phyloP scores from a whole-genome alignment of 352 stramenopile genomes.

The Globisporangium recalcitrans region DNA sequence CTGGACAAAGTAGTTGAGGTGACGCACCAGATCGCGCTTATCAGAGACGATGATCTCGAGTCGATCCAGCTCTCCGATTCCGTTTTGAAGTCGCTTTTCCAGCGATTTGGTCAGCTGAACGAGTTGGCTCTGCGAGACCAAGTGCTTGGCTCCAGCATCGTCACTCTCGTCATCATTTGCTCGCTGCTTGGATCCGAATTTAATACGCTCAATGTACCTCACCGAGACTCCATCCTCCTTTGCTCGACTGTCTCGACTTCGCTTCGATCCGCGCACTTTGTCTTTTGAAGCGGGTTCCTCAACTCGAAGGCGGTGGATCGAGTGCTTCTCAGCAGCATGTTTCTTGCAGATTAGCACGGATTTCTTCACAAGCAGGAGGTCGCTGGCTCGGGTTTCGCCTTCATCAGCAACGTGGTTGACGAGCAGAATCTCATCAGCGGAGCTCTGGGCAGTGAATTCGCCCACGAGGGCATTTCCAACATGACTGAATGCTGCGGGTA shows the following conservation, averaged over 20 bases:
- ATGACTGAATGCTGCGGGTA: conserved; percentile 38
- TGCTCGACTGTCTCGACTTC: conserved; percentile 21
- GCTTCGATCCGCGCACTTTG: conserved; percentile 25
- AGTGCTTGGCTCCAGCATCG: background rate
- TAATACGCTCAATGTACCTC: conserved; percentile 61
- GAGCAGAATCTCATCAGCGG: conserved; percentile 30
- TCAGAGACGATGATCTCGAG: conserved; percentile 35
- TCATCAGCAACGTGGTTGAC: conserved; percentile 28
- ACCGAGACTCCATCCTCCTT: conserved; percentile 13
- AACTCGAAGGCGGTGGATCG: conserved; percentile 35
- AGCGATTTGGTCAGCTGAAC: conserved; percentile 38
- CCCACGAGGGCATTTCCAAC: conserved; percentile 35
- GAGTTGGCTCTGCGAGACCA: conserved; percentile 36
- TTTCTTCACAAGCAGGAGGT: conserved; percentile 33
- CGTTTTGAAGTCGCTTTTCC: conserved; percentile 30
- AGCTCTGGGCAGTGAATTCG: conserved; percentile 22
- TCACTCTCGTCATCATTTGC: conserved; percentile 9
- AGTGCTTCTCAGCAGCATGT: conserved; percentile 20
- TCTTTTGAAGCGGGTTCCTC: conserved; percentile 21
- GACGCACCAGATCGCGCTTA: conserved; percentile 28
- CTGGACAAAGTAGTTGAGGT: conserved; percentile 34
- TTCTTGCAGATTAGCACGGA: conserved; percentile 47
- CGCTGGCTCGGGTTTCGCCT: conserved; percentile 7
- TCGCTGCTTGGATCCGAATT: conserved; percentile 22
- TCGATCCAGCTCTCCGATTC: conserved; percentile 29